A percentile compares a stretch with the other conserved stretches of the same genome.
Conservation (phyloP, 371 early-diverging fungal genomes). For the Paraphysoderma sedebokerense region DNA sequence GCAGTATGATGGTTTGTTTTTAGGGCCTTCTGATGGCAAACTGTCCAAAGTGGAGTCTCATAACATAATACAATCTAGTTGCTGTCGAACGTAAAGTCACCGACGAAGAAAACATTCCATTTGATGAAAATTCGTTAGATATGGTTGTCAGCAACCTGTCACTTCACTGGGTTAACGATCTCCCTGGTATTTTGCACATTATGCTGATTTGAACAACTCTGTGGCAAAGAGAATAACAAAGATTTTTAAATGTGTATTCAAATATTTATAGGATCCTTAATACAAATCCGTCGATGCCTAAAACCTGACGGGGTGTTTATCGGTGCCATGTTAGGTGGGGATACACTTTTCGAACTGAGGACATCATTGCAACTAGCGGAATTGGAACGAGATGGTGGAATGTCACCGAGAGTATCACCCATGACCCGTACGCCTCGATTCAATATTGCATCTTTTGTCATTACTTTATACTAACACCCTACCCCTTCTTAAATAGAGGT, state of each 20-base stretch:
- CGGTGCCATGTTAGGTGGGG: conserved; percentile 83
- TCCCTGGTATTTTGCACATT: conserved; percentile 39
- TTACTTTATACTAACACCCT: neutral
- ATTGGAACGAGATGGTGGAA: conserved; percentile 70
- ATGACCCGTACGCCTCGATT: conserved; percentile 42
- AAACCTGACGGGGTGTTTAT: conserved; percentile 86
- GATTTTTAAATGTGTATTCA: neutral
- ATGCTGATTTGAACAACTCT: neutral
- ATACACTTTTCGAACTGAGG: conserved; percentile 77
- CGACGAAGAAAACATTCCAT: conserved; percentile 63
- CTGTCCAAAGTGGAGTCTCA: no score
- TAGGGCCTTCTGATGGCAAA: no score
- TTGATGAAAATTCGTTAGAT: conserved; percentile 64
- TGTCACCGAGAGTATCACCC: conserved; percentile 82
- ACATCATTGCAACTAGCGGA: conserved; percentile 84
- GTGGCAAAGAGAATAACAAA: neutral
- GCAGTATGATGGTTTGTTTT: neutral
- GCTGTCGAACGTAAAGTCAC: conserved; percentile 55
- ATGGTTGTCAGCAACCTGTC: conserved; percentile 69
- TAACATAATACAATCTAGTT: conserved; percentile 35
- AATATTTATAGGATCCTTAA: conserved; percentile 36
- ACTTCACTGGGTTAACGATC: conserved; percentile 91
- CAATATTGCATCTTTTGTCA: neutral
- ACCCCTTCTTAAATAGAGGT: conserved; percentile 28
- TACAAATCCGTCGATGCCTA: conserved; percentile 57